A percentile compares a stretch with the other conserved stretches of the same genome.
Conservation (phyloP, 177 flowering plant species). For the Vitis hybrid region DNA sequence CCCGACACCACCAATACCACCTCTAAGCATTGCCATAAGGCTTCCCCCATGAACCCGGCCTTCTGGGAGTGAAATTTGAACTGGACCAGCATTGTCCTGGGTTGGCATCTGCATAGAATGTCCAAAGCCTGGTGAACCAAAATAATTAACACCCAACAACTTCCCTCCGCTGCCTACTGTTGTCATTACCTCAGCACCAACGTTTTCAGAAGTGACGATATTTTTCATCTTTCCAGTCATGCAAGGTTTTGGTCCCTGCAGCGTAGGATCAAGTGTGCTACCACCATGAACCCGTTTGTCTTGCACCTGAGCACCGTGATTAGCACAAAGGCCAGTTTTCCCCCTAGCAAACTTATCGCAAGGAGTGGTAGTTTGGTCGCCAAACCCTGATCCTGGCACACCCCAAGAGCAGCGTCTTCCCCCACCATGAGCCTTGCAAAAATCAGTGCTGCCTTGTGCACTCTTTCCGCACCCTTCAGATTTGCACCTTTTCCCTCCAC, state of each 20-base stretch:
- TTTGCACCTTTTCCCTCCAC: slow-evolving; percentile 94
- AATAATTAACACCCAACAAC: slow-evolving; percentile 17
- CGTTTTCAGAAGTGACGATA: slow-evolving; percentile 29
- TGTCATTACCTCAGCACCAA: slow-evolving; percentile 37
- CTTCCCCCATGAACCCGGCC: slow-evolving; percentile 97
- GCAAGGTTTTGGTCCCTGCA: slow-evolving; percentile 34
- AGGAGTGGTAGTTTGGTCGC: slow-evolving; percentile 35
- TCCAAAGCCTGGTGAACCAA: slow-evolving; percentile 14
- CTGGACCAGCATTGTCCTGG: slow-evolving; percentile 13
- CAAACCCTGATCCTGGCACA: slow-evolving; percentile 65
- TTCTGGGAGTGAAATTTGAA: slow-evolving; percentile 45
- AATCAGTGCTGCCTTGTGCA: slow-evolving; percentile 97
- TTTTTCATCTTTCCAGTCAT: slow-evolving; percentile 36
- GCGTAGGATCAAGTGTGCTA: slow-evolving; percentile 49
- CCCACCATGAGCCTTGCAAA: slow-evolving; percentile 98
- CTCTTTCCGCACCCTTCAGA: slow-evolving; percentile 86
- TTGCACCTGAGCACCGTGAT: slow-evolving; percentile 83
- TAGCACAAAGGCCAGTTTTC: slow-evolving; percentile 84
- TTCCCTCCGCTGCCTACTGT: slow-evolving; percentile 13
- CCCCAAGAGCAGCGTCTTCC: slow-evolving; percentile 96
- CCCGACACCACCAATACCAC: slow-evolving; percentile 19
- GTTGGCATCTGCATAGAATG: slow-evolving; percentile 6
- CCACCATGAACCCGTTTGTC: slow-evolving; percentile 96
- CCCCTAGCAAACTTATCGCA: slow-evolving; percentile 90
- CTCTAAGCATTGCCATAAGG: slow-evolving; percentile 62